A percentile compares a stretch with the other conserved stretches of the same genome.
Conservation (phyloP, 2,329 filamentous ascomycete genomes). For the Sarocladiaceae sp. region DNA sequence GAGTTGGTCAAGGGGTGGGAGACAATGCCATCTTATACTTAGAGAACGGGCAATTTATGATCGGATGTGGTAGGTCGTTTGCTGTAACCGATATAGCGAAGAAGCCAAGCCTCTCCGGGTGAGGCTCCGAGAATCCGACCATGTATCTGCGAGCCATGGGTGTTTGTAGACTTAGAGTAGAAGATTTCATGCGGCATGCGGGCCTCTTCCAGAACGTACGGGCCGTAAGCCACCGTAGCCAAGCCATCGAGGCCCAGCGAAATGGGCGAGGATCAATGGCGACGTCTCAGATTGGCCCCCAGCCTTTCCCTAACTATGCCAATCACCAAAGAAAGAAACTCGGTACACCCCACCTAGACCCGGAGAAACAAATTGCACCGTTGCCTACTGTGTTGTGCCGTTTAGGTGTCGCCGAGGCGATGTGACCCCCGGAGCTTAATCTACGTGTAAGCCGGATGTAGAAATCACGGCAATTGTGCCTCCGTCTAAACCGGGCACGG, state of each 20-base stretch:
- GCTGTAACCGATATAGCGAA: not conserved
- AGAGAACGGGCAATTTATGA: not conserved
- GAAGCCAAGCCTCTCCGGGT: not conserved
- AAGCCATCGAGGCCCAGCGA: not conserved
- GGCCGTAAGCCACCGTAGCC: constrained; percentile 8
- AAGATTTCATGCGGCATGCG: not conserved
- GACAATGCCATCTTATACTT: not conserved
- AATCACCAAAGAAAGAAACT: not conserved
- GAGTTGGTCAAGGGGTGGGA: not conserved
- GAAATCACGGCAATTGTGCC: constrained; percentile 6
- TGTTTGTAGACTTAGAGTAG: not conserved
- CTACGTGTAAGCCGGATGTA: constrained; percentile 6
- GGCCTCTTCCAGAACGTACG: constrained; percentile 2
- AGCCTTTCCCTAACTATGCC: not conserved
- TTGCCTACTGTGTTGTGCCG: not conserved
- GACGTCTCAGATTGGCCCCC: not conserved
- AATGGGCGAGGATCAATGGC: not conserved
- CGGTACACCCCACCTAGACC: not conserved
- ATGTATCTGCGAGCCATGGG: no score
- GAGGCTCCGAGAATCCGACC: not conserved
- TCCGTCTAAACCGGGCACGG: not conserved
- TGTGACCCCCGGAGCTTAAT: constrained; percentile 7
- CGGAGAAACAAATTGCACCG: not conserved
- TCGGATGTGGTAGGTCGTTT: no score
- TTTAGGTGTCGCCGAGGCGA: not conserved